Base-by-base conservation (phyloP, 495 filamentous ascomycete genomes). In the Parachaetomium inaequale region DNA sequence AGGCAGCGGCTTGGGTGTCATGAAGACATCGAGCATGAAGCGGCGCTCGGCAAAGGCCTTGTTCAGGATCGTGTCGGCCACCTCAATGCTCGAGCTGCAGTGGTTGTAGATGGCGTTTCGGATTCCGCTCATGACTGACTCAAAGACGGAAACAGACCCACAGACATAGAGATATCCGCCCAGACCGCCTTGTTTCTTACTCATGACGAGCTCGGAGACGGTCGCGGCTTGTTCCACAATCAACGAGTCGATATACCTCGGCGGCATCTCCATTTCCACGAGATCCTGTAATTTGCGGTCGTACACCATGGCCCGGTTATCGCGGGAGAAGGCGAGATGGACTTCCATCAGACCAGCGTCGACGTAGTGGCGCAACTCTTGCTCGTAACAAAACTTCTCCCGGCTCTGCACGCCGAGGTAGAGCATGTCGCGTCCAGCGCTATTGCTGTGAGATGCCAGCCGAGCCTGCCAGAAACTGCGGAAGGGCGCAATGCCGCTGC, bases 21-120 rank as follows among this genome's bases (percentile, higher is more conserved):
- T 82, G 67, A 81, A 82, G 55, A 82, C 79, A 58, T 82, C 79
- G 2, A 82, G 71, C 80, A 82, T 82, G 59, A 82, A 78, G 36
- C 79, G 71, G 0, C 80, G 72, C 64, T 82, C 80, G 0, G 80
- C 79, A 58, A 82, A 81, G 8, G 79, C 79, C 57, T 75, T 78
- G 58, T 77, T 80, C 55, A 81, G 61, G 14, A 82, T 73, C 31
- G 71, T 68, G 25, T 82, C 79, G 11, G 77, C 74, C 4, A 74
- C 71, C 56, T 78, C 74, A 67, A 79, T 74, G 4, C 78, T 80
- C 11, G 77, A 75, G 38, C 74, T 75, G 61, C 78, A 74, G 65
- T 78, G 71, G 45, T 75, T 78, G 64, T 82, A 82, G 34, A 82
- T 74, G 11, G 79, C 78, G 62, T 77, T 75, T 42, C 74, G 74